phyloP scores from a whole-genome alignment of 352 stramenopile species.

The Pythium sukuiense region DNA sequence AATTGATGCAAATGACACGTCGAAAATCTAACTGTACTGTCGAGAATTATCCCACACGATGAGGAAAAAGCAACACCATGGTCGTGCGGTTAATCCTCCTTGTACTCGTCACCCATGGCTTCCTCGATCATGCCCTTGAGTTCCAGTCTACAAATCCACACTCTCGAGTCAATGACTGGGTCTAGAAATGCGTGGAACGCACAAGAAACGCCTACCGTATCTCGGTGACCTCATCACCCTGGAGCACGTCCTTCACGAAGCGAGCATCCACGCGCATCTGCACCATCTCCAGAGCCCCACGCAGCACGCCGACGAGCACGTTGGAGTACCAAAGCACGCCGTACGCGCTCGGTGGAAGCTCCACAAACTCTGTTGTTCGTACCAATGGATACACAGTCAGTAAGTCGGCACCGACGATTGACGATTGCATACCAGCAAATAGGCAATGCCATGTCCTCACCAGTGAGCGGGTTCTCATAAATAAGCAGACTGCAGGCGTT shows the following conservation, averaged over 20 bases:
- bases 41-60: neutral
- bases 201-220: conserved; percentile 45
- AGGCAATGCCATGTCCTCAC: conserved; percentile 21
- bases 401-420: no score
- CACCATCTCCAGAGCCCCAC: conserved; percentile 95
- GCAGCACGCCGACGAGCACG: conserved; percentile 95
- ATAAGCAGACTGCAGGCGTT: conserved; percentile 93
- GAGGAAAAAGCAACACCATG: neutral
- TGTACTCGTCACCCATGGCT: conserved; percentile 88
- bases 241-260: conserved; percentile 85
- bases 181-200: neutral
- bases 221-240: conserved; percentile 85
- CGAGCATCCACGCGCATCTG: conserved; percentile 86
- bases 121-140: conserved; percentile 91
- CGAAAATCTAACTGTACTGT: conserved; percentile 4
- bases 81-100: conserved; percentile 58
- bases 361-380: conserved; percentile 76
- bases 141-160: conserved; percentile 42
- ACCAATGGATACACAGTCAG: no score
- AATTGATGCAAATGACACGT: conserved; percentile 7
- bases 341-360: conserved; percentile 86
- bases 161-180: neutral
- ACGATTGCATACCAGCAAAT: neutral
- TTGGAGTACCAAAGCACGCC: conserved; percentile 95
- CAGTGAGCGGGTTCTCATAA: conserved; percentile 95